A percentile compares a stretch with the other conserved stretches of the same genome.
Conservation (phyloP, 2,329 filamentous ascomycete species). For the Nectriaceae sp. region DNA sequence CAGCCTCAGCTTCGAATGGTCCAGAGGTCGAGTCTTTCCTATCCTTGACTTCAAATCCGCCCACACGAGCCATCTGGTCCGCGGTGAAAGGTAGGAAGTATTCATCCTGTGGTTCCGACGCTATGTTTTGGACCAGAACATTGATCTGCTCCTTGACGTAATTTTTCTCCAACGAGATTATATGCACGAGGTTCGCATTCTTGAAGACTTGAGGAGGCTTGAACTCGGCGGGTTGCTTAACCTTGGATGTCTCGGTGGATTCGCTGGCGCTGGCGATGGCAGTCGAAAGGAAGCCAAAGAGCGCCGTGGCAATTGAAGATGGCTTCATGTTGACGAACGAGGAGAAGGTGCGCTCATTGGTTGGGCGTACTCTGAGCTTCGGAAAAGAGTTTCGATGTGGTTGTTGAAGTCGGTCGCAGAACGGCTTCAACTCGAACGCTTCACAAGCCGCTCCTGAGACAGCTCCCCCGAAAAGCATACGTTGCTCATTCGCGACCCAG, state of each 20-base stretch:
- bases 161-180: constrained; percentile 89
- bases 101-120: constrained; percentile 75
- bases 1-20: constrained; percentile 68
- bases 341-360: constrained; percentile 35
- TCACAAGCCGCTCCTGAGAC: constrained; percentile 27
- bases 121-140: constrained; percentile 89
- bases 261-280: constrained; percentile 42
- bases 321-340: constrained; percentile 42
- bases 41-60: constrained; percentile 88
- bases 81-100: constrained; percentile 90
- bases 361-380: constrained; percentile 27
- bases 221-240: constrained; percentile 67
- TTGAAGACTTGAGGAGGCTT: constrained; percentile 89
- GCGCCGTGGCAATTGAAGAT: constrained; percentile 54
- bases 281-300: constrained; percentile 58
- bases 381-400: constrained; percentile 11
- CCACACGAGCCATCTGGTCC: constrained; percentile 73
- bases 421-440: constrained; percentile 17
- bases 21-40: constrained; percentile 75
- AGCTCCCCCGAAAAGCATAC: constrained; percentile 37
- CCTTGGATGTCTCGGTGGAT: constrained; percentile 54
- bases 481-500: constrained; percentile 35
- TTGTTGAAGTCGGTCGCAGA: constrained; percentile 14
- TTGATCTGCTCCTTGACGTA: constrained; percentile 91
- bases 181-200: constrained; percentile 88